These are phyloP conservation scores for Cryptosporidium ubiquitum DNA, from an alignment of 169 alveolate species.

Conservation along the genomic window DNA sequence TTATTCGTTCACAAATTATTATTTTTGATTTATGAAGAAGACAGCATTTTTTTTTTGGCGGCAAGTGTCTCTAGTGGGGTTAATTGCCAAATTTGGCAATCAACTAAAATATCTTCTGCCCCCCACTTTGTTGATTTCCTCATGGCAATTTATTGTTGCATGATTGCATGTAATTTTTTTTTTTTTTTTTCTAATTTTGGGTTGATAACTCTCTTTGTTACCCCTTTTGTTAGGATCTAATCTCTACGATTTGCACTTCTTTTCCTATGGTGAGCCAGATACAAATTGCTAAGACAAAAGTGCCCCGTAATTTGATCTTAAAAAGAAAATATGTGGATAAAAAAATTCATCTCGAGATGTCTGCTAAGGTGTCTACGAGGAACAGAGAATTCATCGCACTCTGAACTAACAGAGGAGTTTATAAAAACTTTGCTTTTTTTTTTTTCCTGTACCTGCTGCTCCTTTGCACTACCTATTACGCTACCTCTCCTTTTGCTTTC, in stretches of 20 bases:
- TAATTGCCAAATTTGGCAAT: conserved; percentile 29
- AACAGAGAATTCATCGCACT: background rate
- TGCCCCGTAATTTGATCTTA: background rate
- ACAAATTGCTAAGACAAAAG: background rate
- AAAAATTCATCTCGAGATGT: background rate
- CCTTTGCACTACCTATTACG: too few relatives aligned
- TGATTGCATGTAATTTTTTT: background rate
- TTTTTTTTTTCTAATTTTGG: background rate
- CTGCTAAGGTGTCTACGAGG: background rate
- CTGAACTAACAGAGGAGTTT: background rate
- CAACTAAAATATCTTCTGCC: background rate
- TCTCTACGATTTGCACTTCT: background rate
- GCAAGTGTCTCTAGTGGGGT: conserved; percentile 76
- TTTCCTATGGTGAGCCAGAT: background rate
- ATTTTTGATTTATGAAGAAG: conserved; percentile 39
- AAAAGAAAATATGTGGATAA: background rate
- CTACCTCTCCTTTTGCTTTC: too few relatives aligned
- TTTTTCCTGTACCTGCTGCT: too few relatives aligned
- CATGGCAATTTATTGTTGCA: background rate
- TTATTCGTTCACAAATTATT: conserved; percentile 36
- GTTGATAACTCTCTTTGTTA: background rate
- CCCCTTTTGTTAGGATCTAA: background rate
- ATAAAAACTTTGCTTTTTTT: too few relatives aligned
- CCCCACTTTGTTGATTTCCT: background rate
- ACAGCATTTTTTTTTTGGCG: conserved; percentile 65